Conservation (phyloP, 208 protist species). For the Angomonas ambiguus region DNA sequence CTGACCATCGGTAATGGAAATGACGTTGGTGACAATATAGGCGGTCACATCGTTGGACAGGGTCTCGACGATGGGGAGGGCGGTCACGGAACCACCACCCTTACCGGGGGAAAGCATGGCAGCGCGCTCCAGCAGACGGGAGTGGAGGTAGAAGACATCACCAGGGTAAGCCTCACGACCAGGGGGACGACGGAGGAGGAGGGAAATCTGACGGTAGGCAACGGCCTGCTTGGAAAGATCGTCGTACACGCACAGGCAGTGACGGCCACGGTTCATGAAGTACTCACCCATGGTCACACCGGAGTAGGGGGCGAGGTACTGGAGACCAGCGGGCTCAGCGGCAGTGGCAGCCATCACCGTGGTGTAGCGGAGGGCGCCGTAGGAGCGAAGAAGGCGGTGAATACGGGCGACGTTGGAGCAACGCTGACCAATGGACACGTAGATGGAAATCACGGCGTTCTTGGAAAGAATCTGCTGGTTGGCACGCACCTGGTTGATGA, state of each 20-base stretch:
- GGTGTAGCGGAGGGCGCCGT: constrained; percentile 88
- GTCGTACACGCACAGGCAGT: constrained; percentile 92
- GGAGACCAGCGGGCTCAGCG: constrained; percentile 84
- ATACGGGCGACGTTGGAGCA: constrained; percentile 93
- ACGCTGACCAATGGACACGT: constrained; percentile 92
- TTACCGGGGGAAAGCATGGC: constrained; percentile 84
- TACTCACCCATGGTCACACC: constrained; percentile 91
- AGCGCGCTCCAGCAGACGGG: constrained; percentile 89
- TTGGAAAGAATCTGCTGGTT: constrained; percentile 86
- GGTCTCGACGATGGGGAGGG: constrained; percentile 92
- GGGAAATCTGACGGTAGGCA: constrained; percentile 93
- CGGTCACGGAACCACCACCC: constrained; percentile 87
- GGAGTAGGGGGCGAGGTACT: constrained; percentile 91
- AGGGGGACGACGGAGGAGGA: constrained; percentile 89
- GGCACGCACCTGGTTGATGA: constrained; percentile 91
- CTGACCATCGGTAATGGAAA: constrained; percentile 95
- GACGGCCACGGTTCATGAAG: constrained; percentile 90
- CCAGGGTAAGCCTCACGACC: constrained; percentile 93
- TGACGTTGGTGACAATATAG: constrained; percentile 94
- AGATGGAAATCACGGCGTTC: constrained; percentile 91
- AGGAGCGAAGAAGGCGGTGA: constrained; percentile 67
- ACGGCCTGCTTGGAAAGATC: constrained; percentile 95
- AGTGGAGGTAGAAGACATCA: constrained; percentile 95
- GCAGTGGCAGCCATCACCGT: constrained; percentile 91
- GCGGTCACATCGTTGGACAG: constrained; percentile 93